A percentile compares a stretch with the other conserved stretches of the same genome.
Evolutionary conservation across 2,329 filamentous ascomycete genomes (phyloP).

Genomic region (Fusarium irregulare): DNA sequence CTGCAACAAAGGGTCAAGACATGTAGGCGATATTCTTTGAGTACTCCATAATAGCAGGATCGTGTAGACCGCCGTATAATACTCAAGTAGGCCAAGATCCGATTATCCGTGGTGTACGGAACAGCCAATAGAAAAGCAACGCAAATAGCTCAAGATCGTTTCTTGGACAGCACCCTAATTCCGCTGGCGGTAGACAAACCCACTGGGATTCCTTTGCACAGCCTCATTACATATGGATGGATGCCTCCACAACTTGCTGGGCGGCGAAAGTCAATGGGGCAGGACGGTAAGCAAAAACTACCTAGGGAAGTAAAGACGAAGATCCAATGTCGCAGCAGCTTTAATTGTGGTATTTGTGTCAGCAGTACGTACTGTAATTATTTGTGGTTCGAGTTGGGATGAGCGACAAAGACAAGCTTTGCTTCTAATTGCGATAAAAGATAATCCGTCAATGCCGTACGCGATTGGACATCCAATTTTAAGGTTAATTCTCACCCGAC

Average conservation of each 20-base stretch:
- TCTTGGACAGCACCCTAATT: not conserved
- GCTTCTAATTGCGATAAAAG: not conserved
- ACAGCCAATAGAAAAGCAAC: conserved; percentile 17
- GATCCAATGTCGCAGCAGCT: not conserved
- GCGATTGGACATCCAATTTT: conserved; percentile 22
- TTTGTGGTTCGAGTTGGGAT: not conserved
- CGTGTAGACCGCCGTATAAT: not conserved
- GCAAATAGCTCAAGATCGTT: not conserved
- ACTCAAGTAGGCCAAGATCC: not conserved
- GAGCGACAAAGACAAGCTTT: not conserved
- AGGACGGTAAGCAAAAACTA: not conserved
- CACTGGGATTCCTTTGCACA: conserved; percentile 32
- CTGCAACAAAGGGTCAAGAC: not conserved
- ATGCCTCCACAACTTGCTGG: not conserved
- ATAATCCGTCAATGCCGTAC: conserved; percentile 7
- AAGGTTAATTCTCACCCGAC: conserved; percentile 35
- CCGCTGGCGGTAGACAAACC: not conserved
- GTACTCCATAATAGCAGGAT: not conserved
- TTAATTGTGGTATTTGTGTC: not conserved
- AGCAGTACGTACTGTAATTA: not conserved
- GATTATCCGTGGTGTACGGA: not conserved
- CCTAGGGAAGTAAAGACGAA: not conserved
- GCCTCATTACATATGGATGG: conserved; percentile 32
- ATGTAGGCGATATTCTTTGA: not conserved
- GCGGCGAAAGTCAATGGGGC: not conserved